phyloP scores from a whole-genome alignment of 2,329 filamentous ascomycete genomes.

The Chaetomium strumarium region DNA sequence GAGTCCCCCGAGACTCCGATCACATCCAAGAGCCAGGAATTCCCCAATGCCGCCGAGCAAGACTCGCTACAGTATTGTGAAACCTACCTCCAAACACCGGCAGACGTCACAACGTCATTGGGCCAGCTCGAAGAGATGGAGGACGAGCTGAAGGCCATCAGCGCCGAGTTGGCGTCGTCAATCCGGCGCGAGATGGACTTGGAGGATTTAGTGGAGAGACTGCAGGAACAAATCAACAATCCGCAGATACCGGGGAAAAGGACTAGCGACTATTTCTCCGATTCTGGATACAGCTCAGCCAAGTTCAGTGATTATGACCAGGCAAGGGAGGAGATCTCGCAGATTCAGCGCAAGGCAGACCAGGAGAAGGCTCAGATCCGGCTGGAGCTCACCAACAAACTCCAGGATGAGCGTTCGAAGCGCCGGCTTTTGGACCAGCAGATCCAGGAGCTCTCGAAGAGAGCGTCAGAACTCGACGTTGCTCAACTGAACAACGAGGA shows the following conservation, averaged over 20 bases:
- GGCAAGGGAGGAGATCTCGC: constrained; percentile 68
- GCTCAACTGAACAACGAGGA: constrained; percentile 51
- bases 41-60: constrained; percentile 37
- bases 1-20: constrained; percentile 37
- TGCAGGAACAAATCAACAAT: constrained; percentile 70
- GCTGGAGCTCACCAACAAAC: constrained; percentile 74
- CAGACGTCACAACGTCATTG: constrained; percentile 35
- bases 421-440: constrained; percentile 75
- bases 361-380: constrained; percentile 86
- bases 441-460: constrained; percentile 74
- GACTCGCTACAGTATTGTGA: constrained; percentile 46
- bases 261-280: constrained; percentile 96
- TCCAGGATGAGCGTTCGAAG: constrained; percentile 77
- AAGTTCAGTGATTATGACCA: constrained; percentile 65
- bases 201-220: constrained; percentile 83
- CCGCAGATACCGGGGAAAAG: constrained; percentile 57
- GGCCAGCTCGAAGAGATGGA: constrained; percentile 78
- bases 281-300: constrained; percentile 83
- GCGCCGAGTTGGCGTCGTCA: constrained; percentile 82
- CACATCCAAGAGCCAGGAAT: constrained; percentile 35
- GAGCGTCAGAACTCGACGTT: constrained; percentile 59
- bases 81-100: constrained; percentile 46
- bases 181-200: constrained; percentile 95
- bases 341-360: constrained; percentile 74
- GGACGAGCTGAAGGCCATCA: constrained; percentile 89